Evolutionary conservation across 2,329 filamentous ascomycete species (phyloP), one percentile per base, ranked within the genome.

Genomic region (Penicillium sp.): DNA sequence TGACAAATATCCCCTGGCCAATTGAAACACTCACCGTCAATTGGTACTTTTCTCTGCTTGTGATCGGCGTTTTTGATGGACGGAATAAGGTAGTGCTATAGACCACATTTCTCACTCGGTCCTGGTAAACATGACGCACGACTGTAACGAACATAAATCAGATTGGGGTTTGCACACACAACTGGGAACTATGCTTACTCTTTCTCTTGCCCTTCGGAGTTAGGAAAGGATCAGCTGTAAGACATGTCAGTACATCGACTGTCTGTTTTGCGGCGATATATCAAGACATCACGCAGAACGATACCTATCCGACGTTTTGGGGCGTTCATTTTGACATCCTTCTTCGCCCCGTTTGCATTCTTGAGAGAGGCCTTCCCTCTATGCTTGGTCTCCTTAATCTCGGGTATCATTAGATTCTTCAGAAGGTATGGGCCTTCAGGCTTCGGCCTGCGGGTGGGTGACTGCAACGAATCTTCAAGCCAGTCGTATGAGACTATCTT

Each of bases 71-170:
- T 70, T 72, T 81, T 66, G 26, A 41, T 39, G n/a, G 66, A 67
- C 29, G 87, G 82, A 2, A 79, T 79, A 13, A 94, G 0, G 78
- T 77, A 53, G 89, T 73, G 50, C 85, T 78, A 71, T 90, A 91
- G 4, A 76, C 70, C 67, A 90, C 89, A 44, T 79, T 81, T 0
- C 80, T 65, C 13, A 42, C 80, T 3, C 64, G 51, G 67, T 94
- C 89, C 16, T 71, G 73, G 70, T 88, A 91, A 56, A 89, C 70
- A 56, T 84, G 84, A 64, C 45, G 51, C 7, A 43, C 39, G 8
- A 39, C 45, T 53, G 7, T 26, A 7, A 30, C 27, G 11, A 16
- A 11, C 36, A 16, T 43, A 7, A 29, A n/a, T 38, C 41, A 48
- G 36, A 19, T 14, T 10, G n/a, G 23, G 4, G 27, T 29, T 8